Percentiles rank a stretch among this genome's conserved stretches.
phyloP scores from a whole-genome alignment of 2,329 filamentous ascomycete species.

The Tolypocladium pustulatum region DNA sequence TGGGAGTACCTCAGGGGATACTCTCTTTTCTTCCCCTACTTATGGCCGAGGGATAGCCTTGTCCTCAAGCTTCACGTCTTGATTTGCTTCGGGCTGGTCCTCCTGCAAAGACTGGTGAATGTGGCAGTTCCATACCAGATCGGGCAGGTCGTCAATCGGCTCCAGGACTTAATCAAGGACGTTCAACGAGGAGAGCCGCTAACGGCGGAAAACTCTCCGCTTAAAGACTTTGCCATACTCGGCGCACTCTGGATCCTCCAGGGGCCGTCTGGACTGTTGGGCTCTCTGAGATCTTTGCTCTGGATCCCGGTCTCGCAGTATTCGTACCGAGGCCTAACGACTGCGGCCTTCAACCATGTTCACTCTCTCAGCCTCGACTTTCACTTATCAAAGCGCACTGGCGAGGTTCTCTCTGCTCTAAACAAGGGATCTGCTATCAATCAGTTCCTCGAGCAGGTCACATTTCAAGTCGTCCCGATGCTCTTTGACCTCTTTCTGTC shows the following conservation, averaged over 20 bases:
- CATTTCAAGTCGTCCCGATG: conserved; percentile 93
- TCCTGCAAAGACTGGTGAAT: conserved; percentile 76
- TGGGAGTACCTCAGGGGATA: conserved; percentile 93
- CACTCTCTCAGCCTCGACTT: conserved; percentile 93
- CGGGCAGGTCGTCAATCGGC: conserved; percentile 64
- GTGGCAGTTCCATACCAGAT: conserved; percentile 76
- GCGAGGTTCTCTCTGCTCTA: conserved; percentile 87
- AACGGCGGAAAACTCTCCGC: conserved; percentile 22
- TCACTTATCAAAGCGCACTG: conserved; percentile 91
- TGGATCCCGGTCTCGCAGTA: conserved; percentile 98
- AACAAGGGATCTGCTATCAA: conserved; percentile 97
- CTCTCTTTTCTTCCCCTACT: conserved; percentile 87
- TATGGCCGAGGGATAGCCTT: conserved; percentile 78
- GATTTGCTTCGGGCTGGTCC: conserved; percentile 69
- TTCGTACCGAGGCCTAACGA: conserved; percentile 87
- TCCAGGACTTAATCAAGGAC: conserved; percentile 44
- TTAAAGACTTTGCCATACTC: conserved; percentile 23
- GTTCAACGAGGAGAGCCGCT: conserved; percentile 28
- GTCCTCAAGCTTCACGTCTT: conserved; percentile 70
- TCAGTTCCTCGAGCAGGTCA: conserved; percentile 90
- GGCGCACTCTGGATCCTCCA: conserved; percentile 76
- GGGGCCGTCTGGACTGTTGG: conserved; percentile 78
- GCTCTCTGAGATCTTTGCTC: conserved; percentile 68
- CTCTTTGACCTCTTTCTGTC: conserved; percentile 80
- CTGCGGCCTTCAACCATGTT: conserved; percentile 94